phyloP scores from a whole-genome alignment of 1,284 basidiomycete genomes.

The Apiotrichum gamsii region DNA sequence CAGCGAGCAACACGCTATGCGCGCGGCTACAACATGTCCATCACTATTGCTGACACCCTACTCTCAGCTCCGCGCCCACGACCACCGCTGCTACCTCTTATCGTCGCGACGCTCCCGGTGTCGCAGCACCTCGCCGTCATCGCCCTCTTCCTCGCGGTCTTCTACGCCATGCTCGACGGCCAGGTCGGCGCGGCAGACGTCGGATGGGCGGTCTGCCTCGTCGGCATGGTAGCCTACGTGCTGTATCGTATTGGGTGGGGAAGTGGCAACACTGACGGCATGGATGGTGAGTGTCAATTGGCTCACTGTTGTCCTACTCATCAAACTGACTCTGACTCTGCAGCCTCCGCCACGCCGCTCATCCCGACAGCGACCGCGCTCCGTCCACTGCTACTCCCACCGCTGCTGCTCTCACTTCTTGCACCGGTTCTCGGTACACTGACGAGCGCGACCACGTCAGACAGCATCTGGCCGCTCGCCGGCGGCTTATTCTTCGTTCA shows the following conservation, averaged over 20 bases:
- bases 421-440: slow-evolving; percentile 87
- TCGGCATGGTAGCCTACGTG: slow-evolving; percentile 61
- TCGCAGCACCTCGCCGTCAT: slow-evolving; percentile 78
- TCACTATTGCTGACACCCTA: slow-evolving; percentile 1
- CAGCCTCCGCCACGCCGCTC: slow-evolving; percentile 50
- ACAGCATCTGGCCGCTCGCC: slow-evolving; percentile 92
- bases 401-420: slow-evolving; percentile 78
- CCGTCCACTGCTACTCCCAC: slow-evolving; percentile 62
- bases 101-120: slow-evolving; percentile 67
- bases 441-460: slow-evolving; percentile 88
- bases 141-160: slow-evolving; percentile 73
- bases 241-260: slow-evolving; percentile 45
- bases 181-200: slow-evolving; percentile 62
- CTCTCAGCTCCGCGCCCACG: slow-evolving; percentile 30
- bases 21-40: neutral
- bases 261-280: no score
- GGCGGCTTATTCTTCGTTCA: slow-evolving; percentile 60
- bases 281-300: no score
- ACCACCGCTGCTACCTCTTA: slow-evolving; percentile 60
- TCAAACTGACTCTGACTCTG: neutral
- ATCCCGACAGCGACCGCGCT: slow-evolving; percentile 33
- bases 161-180: slow-evolving; percentile 63
- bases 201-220: slow-evolving; percentile 61
- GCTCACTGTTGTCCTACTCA: neutral
- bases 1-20: no score